phyloP scores from a whole-genome alignment of 139 green algal species.

The Bryopsis sp. region DNA sequence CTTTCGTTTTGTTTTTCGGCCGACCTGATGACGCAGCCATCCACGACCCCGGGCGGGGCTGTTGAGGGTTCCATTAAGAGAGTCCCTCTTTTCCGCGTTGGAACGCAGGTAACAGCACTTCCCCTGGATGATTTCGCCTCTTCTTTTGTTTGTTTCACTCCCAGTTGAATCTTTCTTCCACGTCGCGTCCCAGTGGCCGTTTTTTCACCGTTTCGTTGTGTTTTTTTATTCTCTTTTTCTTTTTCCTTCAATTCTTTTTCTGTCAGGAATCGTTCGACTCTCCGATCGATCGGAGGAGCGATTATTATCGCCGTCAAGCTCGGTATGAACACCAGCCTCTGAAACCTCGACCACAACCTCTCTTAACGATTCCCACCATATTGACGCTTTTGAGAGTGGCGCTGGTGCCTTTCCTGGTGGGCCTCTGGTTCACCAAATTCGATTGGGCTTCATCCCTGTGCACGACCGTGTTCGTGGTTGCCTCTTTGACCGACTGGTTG shows the following conservation, averaged over 20 bases:
- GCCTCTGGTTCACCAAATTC: constrained; percentile 40
- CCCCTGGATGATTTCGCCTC: too few species aligned
- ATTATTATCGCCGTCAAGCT: constrained; percentile 43
- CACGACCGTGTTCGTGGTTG: constrained; percentile 65
- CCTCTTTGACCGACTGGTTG: constrained; percentile 88
- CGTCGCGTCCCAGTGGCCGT: too few species aligned
- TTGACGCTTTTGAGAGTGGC: constrained; percentile 60
- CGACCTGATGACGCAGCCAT: too few species aligned
- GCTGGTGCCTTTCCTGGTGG: constrained; percentile 55
- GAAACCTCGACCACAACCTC: background rate
- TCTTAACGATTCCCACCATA: constrained; percentile 46
- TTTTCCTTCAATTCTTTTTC: too few species aligned
- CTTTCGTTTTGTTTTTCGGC: too few species aligned
- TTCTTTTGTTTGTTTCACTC: too few species aligned
- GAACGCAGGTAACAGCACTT: constrained; percentile 9
- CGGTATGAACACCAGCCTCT: constrained; percentile 36
- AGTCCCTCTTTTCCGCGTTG: constrained; percentile 4
- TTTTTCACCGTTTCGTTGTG: background rate
- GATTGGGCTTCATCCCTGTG: constrained; percentile 17
- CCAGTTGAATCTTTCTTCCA: too few species aligned
- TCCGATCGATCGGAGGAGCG: constrained; percentile 54
- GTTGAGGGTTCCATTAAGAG: constrained; percentile 8
- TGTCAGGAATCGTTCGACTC: constrained; percentile 57
- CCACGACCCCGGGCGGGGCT: too few species aligned
- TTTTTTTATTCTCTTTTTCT: background rate